These are phyloP conservation scores for Paramecium bursaria DNA, from an alignment of 73 alveolate species.

Conservation along the genomic window DNA sequence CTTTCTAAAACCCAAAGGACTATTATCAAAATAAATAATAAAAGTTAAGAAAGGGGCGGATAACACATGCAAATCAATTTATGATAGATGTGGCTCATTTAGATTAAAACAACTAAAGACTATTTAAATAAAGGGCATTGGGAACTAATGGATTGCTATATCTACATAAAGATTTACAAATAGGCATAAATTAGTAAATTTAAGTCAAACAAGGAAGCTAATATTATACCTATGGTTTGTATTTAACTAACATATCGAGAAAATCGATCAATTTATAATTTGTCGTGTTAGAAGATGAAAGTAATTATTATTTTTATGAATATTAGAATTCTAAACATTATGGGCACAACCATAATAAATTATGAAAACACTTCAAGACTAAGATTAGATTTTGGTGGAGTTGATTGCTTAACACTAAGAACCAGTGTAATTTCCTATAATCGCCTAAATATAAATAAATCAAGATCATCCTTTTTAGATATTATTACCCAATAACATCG, in stretches of 20 bases:
- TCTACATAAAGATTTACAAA: not conserved
- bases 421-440: slow-evolving; percentile 5
- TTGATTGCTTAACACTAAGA: not conserved
- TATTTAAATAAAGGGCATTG: slow-evolving; percentile 25
- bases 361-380: not conserved
- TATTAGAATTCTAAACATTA: slow-evolving; percentile 9
- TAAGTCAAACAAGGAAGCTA: not conserved
- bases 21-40: slow-evolving; percentile 5
- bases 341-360: slow-evolving; percentile 1
- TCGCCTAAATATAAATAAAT: not conserved
- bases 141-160: slow-evolving; percentile 34
- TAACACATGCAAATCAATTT: not conserved
- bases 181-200: slow-evolving; percentile 5
- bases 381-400: not conserved
- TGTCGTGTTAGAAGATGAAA: slow-evolving; percentile 4
- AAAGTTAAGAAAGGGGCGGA: slow-evolving; percentile 13
- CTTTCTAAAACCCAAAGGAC: slow-evolving; percentile 14
- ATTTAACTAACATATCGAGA: not conserved
- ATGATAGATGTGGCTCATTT: slow-evolving; percentile 12
- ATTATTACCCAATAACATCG: slow-evolving; percentile 31
- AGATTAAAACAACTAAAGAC: not conserved
- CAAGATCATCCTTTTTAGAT: slow-evolving; percentile 32
- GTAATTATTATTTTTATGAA: slow-evolving; percentile 3
- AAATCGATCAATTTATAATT: not conserved
- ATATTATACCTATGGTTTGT: slow-evolving; percentile 42